Base-by-base conservation (phyloP, 2,329 filamentous ascomycete species). In the Curvularia hawaiiensis region DNA sequence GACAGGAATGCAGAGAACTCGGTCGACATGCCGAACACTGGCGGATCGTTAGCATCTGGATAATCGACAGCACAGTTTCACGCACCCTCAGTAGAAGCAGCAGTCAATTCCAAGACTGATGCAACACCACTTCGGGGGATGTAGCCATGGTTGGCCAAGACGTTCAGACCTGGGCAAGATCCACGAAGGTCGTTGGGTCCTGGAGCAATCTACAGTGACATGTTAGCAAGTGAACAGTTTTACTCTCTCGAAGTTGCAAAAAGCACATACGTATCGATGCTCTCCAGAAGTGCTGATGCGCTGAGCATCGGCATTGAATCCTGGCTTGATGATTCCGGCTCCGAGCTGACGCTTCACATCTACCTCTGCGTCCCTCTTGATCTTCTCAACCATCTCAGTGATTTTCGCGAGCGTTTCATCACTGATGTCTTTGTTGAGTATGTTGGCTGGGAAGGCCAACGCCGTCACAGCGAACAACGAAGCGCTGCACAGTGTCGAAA, bases 1-100 rank as follows among this genome's bases (percentile, higher is more conserved):
- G 62, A 56, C 50, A 65, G 58, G 47, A 61, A 65, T 35, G 56
- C 64, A 2, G 64, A 56, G 0, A 58, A 53, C 16, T 56, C 62
- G 18, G 63, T 55, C 4, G 60, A 60, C 33, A 59, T 54, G 12
- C 60, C 52, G 26, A 56, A 57, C 26, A 52, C 50, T 58, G 31
- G 53, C 74, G 66, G 4, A 28, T 22, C 22, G 35, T 58, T 49
- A 58, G 38, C 35, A 44, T 22, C n/a, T 44, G 9, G 38, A 22
- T 26, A 33, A 6, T 35, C 41, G 43, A 41, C 20, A 43, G 28
- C 14, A 43, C 20, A 50, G n/a, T 22, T 20, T 44, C 24, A 22
- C 51, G 46, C 20, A 54, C 53, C 53, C 20, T 56, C 18, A n/a
- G 50, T 56, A 14, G 53, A 41, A 7, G 53, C 53, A 24, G 41